These are phyloP conservation scores for Neurospora crassa DNA, from an alignment of 2,329 filamentous ascomycete genomes.

Conservation along the genomic window DNA sequence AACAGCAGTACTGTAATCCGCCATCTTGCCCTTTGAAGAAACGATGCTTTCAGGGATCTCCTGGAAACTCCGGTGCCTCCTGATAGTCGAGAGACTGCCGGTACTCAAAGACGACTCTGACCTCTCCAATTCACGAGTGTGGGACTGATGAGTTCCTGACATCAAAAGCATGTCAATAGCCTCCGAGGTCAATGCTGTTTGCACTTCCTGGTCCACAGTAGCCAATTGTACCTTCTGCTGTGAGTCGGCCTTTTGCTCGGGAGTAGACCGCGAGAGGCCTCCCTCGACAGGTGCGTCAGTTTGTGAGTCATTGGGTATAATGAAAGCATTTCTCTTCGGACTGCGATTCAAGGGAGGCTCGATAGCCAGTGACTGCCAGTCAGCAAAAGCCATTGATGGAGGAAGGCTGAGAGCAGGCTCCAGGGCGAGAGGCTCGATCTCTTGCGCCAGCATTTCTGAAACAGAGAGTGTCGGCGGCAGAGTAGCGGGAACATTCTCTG, in stretches of 20 bases:
- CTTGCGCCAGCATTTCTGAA: constrained; percentile 1
- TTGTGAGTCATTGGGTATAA: constrained; percentile 39
- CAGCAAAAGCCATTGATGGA: constrained; percentile 31
- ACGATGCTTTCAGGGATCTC: constrained; percentile 34
- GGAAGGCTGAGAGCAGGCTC: constrained; percentile 4
- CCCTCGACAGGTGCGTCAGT: background rate
- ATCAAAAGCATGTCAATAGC: constrained; percentile 70
- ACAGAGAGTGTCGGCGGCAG: background rate
- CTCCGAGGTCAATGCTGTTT: constrained; percentile 75
- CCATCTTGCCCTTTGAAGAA: constrained; percentile 27
- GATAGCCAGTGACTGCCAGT: constrained; percentile 36
- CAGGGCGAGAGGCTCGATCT: constrained; percentile 21
- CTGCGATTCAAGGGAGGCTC: constrained; percentile 38
- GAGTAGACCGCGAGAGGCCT: constrained; percentile 1
- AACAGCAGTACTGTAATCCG: constrained; percentile 26
- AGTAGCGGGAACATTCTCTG: constrained; percentile 2
- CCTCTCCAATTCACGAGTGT: constrained; percentile 24
- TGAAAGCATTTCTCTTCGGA: constrained; percentile 45
- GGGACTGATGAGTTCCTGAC: constrained; percentile 31
- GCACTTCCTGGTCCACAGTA: constrained; percentile 63
- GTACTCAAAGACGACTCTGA: constrained; percentile 25
- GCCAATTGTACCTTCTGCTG: constrained; percentile 29
- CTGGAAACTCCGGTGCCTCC: constrained; percentile 33
- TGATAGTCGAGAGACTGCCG: constrained; percentile 27
- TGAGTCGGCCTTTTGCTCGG: constrained; percentile 37